Evolutionary conservation across 2,329 filamentous ascomycete species (phyloP).

Genomic region (Cladophialophora psammophila): DNA sequence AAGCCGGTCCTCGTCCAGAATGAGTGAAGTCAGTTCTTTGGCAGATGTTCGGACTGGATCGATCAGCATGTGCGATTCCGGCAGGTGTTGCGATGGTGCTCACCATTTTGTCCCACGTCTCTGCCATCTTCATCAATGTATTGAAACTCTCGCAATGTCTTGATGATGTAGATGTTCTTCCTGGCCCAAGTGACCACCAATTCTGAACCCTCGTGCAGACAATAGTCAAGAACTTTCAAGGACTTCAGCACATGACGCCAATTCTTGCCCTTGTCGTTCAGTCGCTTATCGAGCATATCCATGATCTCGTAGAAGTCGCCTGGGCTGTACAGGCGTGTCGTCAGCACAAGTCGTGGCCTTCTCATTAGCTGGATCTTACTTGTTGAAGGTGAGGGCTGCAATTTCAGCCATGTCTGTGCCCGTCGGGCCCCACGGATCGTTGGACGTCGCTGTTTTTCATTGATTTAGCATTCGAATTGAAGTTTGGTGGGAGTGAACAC

Average conservation of each 20-base stretch:
- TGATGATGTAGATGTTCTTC: constrained; percentile 98
- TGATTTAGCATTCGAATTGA: neutral
- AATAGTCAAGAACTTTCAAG: constrained; percentile 96
- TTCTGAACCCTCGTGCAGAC: constrained; percentile 95
- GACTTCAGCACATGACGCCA: constrained; percentile 99
- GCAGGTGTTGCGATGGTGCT: constrained; percentile 41
- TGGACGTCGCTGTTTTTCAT: constrained; percentile 81
- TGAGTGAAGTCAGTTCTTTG: constrained; percentile 90
- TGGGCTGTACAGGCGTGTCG: constrained; percentile 63
- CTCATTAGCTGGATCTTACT: constrained; percentile 61
- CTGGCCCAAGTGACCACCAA: constrained; percentile 96
- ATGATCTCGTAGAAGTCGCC: constrained; percentile 99
- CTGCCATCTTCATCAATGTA: constrained; percentile 94
- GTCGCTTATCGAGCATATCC: constrained; percentile 98
- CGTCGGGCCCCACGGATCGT: constrained; percentile 97
- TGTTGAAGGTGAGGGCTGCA: constrained; percentile 96
- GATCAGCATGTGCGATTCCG: constrained; percentile 28
- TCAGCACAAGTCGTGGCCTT: constrained; percentile 26
- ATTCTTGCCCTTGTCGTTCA: constrained; percentile 99
- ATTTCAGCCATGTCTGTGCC: constrained; percentile 99
- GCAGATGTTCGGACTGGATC: constrained; percentile 85
- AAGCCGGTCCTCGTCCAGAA: constrained; percentile 91
- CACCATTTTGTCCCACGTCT: constrained; percentile 97
- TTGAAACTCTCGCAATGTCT: constrained; percentile 95
- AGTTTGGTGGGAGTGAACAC: constrained; percentile 44